Conservation (phyloP, 1,284 basidiomycete species). For the Sporisorium graminicola region DNA sequence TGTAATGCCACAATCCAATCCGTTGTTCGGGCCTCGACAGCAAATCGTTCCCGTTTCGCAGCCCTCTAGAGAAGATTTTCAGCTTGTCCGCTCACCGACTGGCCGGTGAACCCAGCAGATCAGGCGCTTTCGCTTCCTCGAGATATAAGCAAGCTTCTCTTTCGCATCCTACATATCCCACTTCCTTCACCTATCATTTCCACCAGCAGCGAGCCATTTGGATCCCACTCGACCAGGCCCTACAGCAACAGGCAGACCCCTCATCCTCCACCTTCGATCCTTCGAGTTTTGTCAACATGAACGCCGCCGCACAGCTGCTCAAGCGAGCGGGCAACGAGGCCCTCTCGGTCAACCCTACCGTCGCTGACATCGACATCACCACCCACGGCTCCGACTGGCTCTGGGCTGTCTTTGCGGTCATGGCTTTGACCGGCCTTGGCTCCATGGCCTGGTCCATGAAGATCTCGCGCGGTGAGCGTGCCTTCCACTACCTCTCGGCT, state of each 20-base stretch:
- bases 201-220: neutral
- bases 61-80: neutral
- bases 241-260: neutral
- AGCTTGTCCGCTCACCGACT: neutral
- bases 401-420: slow-evolving; percentile 69
- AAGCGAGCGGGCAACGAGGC: slow-evolving; percentile 56
- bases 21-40: neutral
- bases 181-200: neutral
- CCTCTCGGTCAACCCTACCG: slow-evolving; percentile 48
- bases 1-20: slow-evolving; percentile 12
- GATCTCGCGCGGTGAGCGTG: slow-evolving; percentile 71
- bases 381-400: slow-evolving; percentile 72
- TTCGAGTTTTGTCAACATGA: slow-evolving; percentile 23
- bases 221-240: slow-evolving; percentile 7
- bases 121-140: neutral
- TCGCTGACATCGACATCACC: slow-evolving; percentile 58
- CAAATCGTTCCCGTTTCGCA: neutral
- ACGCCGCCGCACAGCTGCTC: slow-evolving; percentile 23
- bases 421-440: slow-evolving; percentile 63
- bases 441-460: slow-evolving; percentile 57
- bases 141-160: slow-evolving; percentile 6
- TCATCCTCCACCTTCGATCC: slow-evolving; percentile 1
- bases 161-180: neutral
- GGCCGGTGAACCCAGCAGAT: slow-evolving; percentile 2
- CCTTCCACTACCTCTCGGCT: slow-evolving; percentile 72